Conservation (phyloP, 768 basidiomycete species). For the Hygrophorus pudorinus region DNA sequence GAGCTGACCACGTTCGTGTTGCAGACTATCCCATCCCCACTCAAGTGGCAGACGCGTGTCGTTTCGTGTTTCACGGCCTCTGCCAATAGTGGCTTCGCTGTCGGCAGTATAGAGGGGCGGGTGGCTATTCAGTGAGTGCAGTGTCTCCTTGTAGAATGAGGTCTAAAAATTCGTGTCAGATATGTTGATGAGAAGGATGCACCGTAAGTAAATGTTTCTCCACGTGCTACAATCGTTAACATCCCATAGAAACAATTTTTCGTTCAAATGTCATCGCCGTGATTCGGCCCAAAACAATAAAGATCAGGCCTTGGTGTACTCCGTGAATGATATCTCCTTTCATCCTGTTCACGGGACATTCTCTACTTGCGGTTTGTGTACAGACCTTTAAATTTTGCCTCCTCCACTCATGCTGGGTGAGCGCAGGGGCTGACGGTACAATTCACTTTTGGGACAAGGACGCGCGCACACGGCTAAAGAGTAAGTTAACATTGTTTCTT, state of each 20-base stretch:
- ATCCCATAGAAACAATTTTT: slow-evolving; percentile 59
- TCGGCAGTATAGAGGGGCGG: slow-evolving; percentile 83
- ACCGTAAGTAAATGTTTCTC: slow-evolving; percentile 29
- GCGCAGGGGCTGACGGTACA: slow-evolving; percentile 67
- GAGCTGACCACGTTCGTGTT: neutral
- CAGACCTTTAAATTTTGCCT: slow-evolving; percentile 10
- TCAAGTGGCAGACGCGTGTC: slow-evolving; percentile 91
- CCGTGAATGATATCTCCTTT: slow-evolving; percentile 83
- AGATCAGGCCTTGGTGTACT: slow-evolving; percentile 62
- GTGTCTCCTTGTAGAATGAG: neutral
- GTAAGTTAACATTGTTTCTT: slow-evolving; percentile 30
- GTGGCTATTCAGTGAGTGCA: slow-evolving; percentile 87
- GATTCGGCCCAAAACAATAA: slow-evolving; percentile 46
- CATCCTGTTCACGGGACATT: slow-evolving; percentile 81
- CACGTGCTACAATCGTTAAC: neutral
- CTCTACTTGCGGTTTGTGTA: slow-evolving; percentile 56
- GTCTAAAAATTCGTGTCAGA: slow-evolving; percentile 26
- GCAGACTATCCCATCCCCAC: slow-evolving; percentile 72
- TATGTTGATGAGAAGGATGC: slow-evolving; percentile 81
- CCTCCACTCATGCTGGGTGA: neutral
- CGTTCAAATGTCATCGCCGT: slow-evolving; percentile 76
- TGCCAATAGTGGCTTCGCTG: slow-evolving; percentile 59
- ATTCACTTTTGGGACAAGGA: slow-evolving; percentile 96
- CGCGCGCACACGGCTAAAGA: slow-evolving; percentile 83
- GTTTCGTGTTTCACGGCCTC: slow-evolving; percentile 74